A percentile compares a stretch with the other conserved stretches of the same genome.
Conservation (phyloP, 2,329 filamentous ascomycete genomes). For the Fusarium pininemorale region DNA sequence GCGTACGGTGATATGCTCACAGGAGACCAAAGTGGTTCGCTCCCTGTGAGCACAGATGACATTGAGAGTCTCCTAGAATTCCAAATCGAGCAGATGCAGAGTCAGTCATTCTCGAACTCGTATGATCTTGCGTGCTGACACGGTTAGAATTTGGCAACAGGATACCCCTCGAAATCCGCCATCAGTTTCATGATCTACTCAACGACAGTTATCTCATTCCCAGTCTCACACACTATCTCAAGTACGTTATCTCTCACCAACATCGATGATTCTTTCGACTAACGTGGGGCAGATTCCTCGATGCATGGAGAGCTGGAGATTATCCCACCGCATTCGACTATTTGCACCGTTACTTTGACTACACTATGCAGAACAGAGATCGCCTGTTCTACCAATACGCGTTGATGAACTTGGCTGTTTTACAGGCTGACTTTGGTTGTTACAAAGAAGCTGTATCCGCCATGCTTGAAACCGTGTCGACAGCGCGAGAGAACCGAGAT, state of each 20-base stretch:
- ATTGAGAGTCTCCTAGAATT: conserved; percentile 85
- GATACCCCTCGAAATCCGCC: conserved; percentile 77
- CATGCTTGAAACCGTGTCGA: conserved; percentile 94
- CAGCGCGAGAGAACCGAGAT: conserved; percentile 93
- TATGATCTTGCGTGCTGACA: conserved; percentile 16
- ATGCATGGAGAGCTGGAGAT: conserved; percentile 91
- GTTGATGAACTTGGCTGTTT: conserved; percentile 88
- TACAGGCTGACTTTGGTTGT: conserved; percentile 95
- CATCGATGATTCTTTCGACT: conserved; percentile 16
- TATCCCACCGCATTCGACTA: conserved; percentile 90
- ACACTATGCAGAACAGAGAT: conserved; percentile 87
- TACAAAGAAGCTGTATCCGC: conserved; percentile 89
- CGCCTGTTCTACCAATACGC: conserved; percentile 94
- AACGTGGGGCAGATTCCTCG: conserved; percentile 72
- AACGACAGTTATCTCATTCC: conserved; percentile 74
- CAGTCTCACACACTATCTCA: conserved; percentile 79
- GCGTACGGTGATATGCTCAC: conserved; percentile 63
- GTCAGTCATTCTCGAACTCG: conserved; percentile 54
- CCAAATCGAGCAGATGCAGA: conserved; percentile 88
- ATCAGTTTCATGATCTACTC: conserved; percentile 75
- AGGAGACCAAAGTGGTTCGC: conserved; percentile 51
- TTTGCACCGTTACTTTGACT: conserved; percentile 95
- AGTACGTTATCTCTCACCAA: conserved; percentile 50
- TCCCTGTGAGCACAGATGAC: conserved; percentile 77
- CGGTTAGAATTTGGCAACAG: conserved; percentile 75